These are phyloP conservation scores for Trametopsis cervina DNA, from an alignment of 768 basidiomycete genomes.

Conservation along the genomic window DNA sequence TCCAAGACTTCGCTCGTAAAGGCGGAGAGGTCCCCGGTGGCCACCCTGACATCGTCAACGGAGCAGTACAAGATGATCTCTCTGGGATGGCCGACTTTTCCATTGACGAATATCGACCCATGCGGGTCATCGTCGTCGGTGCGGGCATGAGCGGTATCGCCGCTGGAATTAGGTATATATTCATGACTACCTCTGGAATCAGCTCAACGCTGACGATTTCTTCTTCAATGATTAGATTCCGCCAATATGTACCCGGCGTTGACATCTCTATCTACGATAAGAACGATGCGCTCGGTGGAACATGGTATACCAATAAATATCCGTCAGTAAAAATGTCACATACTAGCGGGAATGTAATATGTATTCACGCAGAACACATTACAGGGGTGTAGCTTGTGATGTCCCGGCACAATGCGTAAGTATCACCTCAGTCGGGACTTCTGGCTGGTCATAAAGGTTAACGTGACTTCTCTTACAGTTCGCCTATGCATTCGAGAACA, in stretches of 20 bases:
- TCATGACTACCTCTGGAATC: background rate
- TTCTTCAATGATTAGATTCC: too few species aligned
- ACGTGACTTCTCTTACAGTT: slow-evolving; percentile 30
- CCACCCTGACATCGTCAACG: too few species aligned
- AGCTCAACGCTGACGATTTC: background rate
- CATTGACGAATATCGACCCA: slow-evolving; percentile 13
- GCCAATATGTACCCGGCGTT: slow-evolving; percentile 46
- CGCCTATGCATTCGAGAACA: slow-evolving; percentile 49
- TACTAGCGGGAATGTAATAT: background rate
- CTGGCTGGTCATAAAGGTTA: background rate
- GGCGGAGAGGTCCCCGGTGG: too few species aligned
- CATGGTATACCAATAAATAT: slow-evolving; percentile 53
- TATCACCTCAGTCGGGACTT: background rate
- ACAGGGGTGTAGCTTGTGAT: slow-evolving; percentile 52
- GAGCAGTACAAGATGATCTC: background rate
- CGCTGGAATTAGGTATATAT: slow-evolving; percentile 10
- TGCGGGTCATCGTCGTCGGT: slow-evolving; percentile 11
- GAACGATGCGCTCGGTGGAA: slow-evolving; percentile 51
- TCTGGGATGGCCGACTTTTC: slow-evolving; percentile 4
- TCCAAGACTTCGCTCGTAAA: too few species aligned
- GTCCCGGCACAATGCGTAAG: slow-evolving; percentile 50
- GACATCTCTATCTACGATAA: slow-evolving; percentile 57
- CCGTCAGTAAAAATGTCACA: slow-evolving; percentile 31
- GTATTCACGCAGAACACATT: background rate
- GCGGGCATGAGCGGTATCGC: slow-evolving; percentile 12